Base-by-base conservation (phyloP, 2,329 filamentous ascomycete genomes). In the Xylaria sp. region DNA sequence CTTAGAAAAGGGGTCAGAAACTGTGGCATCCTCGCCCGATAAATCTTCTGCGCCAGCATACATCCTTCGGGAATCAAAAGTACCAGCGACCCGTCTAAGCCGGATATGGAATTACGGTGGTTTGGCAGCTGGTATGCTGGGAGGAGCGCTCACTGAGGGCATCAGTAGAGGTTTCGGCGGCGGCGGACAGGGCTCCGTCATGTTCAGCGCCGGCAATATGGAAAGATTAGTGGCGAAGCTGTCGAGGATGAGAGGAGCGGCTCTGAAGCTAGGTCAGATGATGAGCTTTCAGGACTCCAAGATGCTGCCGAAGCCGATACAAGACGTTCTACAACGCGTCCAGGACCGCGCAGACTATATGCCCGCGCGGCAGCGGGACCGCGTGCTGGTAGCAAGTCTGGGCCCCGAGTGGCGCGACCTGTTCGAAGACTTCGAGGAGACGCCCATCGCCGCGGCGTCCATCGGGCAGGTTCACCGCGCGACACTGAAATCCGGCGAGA, bases 331-430 rank as follows among this genome's bases (percentile, higher is more conserved):
- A 13, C 94, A 97, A 78, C 90, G 97, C 6, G 96, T 99, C 0
- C 96, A 99, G 78, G 96, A 99, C 78, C 91, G 93, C 65, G 96
- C 96, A 45, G 95, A 99, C 80, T 99, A 98, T 80, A 99, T 99
- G 96, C 96, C 96, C 0, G 87, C 93, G 2, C 97, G 90, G 78
- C 96, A 99, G 79, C 91, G 96, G 12, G 90, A 99, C 78, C 89
- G 91, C 67, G 95, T 99, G 0, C 86, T 99, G 7, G 80, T 84
- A 0, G 84, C 87, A 5, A 97, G 97, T 75, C 86, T 99, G 0
- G 96, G 96, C 0, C 76, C 87, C 0, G 86, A 95, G 62, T 99
- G 96, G 96, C 88, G 93, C 57, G 88, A 93, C 1, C 81, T 97
- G 0, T 99, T 95, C 75, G 85, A 84, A 23, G 88, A 90, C 4